Conservation (phyloP, 306 rosid species). For the Quercus cerris region DNA sequence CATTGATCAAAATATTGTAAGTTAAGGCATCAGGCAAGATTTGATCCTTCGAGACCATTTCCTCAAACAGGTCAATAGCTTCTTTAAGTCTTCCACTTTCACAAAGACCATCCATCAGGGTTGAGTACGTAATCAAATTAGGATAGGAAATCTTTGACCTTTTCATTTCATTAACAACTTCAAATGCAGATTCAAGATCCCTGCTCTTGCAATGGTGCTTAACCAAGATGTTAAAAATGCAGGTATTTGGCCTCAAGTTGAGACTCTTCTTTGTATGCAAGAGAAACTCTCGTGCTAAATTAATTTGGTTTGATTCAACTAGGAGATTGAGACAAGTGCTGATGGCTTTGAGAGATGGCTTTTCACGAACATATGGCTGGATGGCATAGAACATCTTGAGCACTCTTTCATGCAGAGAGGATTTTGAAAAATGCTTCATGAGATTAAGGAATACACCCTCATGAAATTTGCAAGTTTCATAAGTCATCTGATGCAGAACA, state of each 20-base stretch:
- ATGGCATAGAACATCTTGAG: conserved; percentile 60
- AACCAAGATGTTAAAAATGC: conserved; percentile 76
- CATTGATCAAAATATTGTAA: conserved; percentile 70
- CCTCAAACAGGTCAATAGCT: conserved; percentile 80
- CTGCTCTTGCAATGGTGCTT: conserved; percentile 83
- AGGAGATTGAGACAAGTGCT: conserved; percentile 81
- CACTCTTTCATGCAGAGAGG: conserved; percentile 58
- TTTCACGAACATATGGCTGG: conserved; percentile 61
- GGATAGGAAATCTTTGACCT: conserved; percentile 55
- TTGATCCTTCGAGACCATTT: conserved; percentile 62
- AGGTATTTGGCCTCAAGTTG: conserved; percentile 57
- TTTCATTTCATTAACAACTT: conserved; percentile 73
- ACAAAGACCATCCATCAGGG: conserved; percentile 77
- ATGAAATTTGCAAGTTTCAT: conserved; percentile 80
- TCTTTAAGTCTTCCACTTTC: conserved; percentile 63
- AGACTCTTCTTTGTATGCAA: conserved; percentile 52
- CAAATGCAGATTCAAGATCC: conserved; percentile 73
- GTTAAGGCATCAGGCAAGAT: conserved; percentile 70
- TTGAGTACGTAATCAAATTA: conserved; percentile 73
- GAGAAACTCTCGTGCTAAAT: conserved; percentile 65
- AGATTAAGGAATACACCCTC: conserved; percentile 75
- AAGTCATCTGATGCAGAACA: conserved; percentile 67
- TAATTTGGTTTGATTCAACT: conserved; percentile 58
- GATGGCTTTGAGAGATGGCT: conserved; percentile 73
- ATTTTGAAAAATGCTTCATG: conserved; percentile 74